These are phyloP conservation scores for Dendrobium nobile DNA, from an alignment of 106 monocot species.

Conservation along the genomic window DNA sequence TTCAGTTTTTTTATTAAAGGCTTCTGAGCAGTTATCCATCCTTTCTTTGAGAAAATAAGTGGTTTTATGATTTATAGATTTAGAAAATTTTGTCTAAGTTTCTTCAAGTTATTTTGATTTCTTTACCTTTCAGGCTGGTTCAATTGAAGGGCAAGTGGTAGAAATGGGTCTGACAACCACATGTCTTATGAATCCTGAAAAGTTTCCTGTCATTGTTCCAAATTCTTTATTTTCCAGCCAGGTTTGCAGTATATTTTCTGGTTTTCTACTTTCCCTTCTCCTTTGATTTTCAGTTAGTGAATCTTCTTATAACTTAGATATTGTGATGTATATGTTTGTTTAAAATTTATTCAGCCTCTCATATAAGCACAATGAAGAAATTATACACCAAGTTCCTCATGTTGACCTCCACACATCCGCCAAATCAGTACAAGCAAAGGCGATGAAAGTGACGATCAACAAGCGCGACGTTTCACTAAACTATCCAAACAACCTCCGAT, in stretches of 20 bases:
- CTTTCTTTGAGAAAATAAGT: background rate
- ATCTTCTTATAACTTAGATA: background rate
- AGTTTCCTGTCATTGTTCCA: constrained; percentile 85
- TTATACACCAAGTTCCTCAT: background rate
- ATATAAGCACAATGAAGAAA: background rate
- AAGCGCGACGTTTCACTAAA: no score
- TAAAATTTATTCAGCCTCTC: background rate
- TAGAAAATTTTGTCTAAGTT: background rate
- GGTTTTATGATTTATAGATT: background rate
- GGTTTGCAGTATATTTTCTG: constrained; percentile 24
- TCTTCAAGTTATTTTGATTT: background rate
- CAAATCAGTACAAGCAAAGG: no score
- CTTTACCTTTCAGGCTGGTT: constrained; percentile 59
- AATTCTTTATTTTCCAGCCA: constrained; percentile 94
- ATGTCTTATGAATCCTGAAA: constrained; percentile 73
- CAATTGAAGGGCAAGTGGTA: constrained; percentile 81
- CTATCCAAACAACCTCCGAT: no score
- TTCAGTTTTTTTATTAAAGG: background rate
- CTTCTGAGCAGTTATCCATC: background rate
- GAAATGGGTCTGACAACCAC: constrained; percentile 87
- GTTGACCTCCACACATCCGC: background rate
- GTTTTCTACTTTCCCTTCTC: background rate
- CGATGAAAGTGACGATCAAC: no score
- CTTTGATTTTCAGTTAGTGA: background rate
- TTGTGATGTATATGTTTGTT: background rate